Base-by-base conservation (phyloP, 1,284 basidiomycete species). In the Coniophora puteana region DNA sequence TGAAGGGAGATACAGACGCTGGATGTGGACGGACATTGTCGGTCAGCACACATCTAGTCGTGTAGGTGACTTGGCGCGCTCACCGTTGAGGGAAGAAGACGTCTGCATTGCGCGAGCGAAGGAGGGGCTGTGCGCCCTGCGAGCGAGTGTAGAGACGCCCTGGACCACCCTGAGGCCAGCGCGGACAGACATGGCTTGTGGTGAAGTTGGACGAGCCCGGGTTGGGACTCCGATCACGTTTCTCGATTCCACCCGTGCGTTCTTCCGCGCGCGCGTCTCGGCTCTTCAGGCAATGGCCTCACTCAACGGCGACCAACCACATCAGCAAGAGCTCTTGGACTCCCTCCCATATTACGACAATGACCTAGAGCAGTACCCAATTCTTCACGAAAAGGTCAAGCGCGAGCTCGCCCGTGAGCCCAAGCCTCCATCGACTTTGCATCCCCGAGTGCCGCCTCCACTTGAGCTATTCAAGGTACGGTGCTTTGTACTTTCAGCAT, bases 281-380 rank as follows among this genome's bases (percentile, higher is more conserved):
- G 8, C 11, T 25, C 29, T 14, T 26, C 33, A 29, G 35, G 32
- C 21, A 34, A 62, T 60, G 60, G 26, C 41, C 33, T 33, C 36
- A 35, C 32, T 48, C 38, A 35, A 22, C 18, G 34, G 46, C 45
- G 34, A 45, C 28, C 23, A 30, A 17, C 17, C 20, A 25, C 45
- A 48, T 31, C 34, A 28, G 26, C 42, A 45, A 17, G 27, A 38
- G n/a, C 66, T 78, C 20, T 78, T 92, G 51, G 93, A 96, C 65
- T 89, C 92, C 17, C 73, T 96, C 44, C 92, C 94, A 11, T 97
- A 97, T 67, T 93, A 91, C 57, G 94, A 98, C 68, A 87, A 91
- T 58, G 93, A 97, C 55, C 72, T 94, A 34, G 89, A 94, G 47
- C 75, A 74, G 41, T 76, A 81, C 46, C 85, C 89, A 3, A 64